A percentile compares a stretch with the other conserved stretches of the same genome.
Evolutionary conservation across 805 yeast species (phyloP).

Genomic region (Barnettozyma wickerhamii): DNA sequence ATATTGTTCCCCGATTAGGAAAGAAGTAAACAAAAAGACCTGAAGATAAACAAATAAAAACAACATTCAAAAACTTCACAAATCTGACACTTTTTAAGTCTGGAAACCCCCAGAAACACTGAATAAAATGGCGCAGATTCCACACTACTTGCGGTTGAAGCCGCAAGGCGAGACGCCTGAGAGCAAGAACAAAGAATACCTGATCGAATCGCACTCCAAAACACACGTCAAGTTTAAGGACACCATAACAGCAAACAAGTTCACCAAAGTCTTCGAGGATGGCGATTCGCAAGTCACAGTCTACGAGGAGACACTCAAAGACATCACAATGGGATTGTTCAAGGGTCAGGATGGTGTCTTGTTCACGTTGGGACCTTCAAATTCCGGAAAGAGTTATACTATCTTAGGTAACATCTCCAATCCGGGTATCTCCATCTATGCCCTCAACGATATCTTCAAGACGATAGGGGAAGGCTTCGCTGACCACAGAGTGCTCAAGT

Average conservation of each 20-base stretch:
- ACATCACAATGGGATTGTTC: constrained; percentile 18
- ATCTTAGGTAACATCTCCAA: constrained; percentile 31
- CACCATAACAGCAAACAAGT: constrained; percentile 25
- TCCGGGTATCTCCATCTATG: constrained; percentile 36
- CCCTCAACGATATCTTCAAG: constrained; percentile 31
- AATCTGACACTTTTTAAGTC: background rate
- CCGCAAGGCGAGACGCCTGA: constrained; percentile 25
- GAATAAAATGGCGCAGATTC: constrained; percentile 22
- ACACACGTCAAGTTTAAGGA: constrained; percentile 24
- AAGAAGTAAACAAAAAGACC: constrained; percentile 12
- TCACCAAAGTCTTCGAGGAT: constrained; percentile 29
- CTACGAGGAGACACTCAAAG: constrained; percentile 27
- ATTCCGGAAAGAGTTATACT: constrained; percentile 44
- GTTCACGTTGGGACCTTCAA: constrained; percentile 51
- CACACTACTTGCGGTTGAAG: constrained; percentile 36
- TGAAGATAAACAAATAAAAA: background rate
- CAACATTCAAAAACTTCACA: background rate
- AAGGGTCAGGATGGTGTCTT: constrained; percentile 37
- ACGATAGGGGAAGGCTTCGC: constrained; percentile 20
- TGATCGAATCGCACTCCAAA: constrained; percentile 23
- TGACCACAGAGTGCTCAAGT: constrained; percentile 14
- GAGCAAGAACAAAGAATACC: constrained; percentile 11
- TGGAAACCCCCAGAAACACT: constrained; percentile 1
- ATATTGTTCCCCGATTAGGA: constrained; percentile 9
- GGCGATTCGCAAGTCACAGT: constrained; percentile 32